Evolutionary conservation across 148 eudicot genomes (phyloP), one percentile per base, ranked within the genome.

Genomic region (Rhododendron ferrugineum): DNA sequence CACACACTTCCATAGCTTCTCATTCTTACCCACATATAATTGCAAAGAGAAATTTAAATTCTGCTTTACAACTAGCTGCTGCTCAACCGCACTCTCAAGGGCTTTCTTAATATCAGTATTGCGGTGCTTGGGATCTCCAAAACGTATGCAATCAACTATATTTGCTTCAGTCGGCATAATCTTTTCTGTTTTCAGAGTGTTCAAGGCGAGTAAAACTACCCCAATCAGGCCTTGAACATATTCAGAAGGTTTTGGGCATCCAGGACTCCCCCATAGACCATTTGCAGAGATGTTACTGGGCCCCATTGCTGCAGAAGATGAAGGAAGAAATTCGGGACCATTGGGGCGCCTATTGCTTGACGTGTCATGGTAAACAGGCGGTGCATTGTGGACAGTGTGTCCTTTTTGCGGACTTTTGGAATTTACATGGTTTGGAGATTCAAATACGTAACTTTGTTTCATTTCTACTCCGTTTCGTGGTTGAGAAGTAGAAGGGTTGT

Each of bases 181-280:
- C 89, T 91, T 91, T 88, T 94, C 98, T 80, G n/a, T 93, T 88
- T 88, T 96, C 85, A 96, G 94, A 77, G 87, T 90, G 91, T 95
- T 91, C 87, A 96, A 88, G 78, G 97, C 93, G 84, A 95, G 95
- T 86, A 95, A 88, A 84, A 96, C 87, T 58, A 93, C 89, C 83
- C 96, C 95, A 46, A 92, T 92, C 76, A 95, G 94, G 85, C 94
- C 94, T 88, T 91, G 99, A 72, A 93, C 90, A 87, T 91, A 88
- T 66, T 94, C 96, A 42, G 97, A 87, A 84, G 93, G 96, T 88
- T 87, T 90, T 46, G 94, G 83, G 36, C 80, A 87, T 86, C 92
- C 91, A 26, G 92, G 90, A 84, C 89, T 85, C 78, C 92, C 92
- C 86, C 90, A 84, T 11, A 86, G 84, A 85, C 93, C 87, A 84